Evolutionary conservation across 2,329 filamentous ascomycete species (phyloP).

Genomic region (Daldinia sp.): DNA sequence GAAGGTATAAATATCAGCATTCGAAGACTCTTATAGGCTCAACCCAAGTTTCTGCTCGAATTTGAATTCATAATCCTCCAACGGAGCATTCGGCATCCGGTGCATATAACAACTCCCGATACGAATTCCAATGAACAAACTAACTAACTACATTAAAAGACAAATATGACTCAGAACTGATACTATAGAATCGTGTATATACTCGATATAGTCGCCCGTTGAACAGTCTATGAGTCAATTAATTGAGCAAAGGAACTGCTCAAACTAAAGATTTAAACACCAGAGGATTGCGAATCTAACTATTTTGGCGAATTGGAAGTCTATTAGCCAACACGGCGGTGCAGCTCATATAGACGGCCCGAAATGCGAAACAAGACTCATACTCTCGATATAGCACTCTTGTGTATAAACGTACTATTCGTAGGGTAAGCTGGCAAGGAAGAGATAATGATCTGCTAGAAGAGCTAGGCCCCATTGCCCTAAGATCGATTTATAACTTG

Average conservation of each 20-base stretch:
- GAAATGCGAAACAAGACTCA: background rate
- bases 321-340: background rate
- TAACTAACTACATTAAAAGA: background rate
- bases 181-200: background rate
- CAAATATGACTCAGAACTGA: background rate
- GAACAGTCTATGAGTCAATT: background rate
- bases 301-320: background rate
- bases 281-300: background rate
- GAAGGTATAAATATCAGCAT: background rate
- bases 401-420: background rate
- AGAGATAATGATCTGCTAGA: background rate
- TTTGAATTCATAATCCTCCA: background rate
- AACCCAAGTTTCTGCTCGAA: background rate
- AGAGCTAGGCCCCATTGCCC: too few species aligned
- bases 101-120: background rate
- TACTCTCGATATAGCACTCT: background rate
- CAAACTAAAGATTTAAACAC: background rate
- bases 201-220: background rate
- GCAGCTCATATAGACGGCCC: background rate
- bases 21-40: background rate
- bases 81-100: background rate
- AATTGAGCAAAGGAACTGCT: background rate
- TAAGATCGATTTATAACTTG: too few species aligned
- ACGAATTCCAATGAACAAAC: background rate
- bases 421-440: background rate